phyloP scores from a whole-genome alignment of 2,329 filamentous ascomycete species.

The Orbilia javanica region DNA sequence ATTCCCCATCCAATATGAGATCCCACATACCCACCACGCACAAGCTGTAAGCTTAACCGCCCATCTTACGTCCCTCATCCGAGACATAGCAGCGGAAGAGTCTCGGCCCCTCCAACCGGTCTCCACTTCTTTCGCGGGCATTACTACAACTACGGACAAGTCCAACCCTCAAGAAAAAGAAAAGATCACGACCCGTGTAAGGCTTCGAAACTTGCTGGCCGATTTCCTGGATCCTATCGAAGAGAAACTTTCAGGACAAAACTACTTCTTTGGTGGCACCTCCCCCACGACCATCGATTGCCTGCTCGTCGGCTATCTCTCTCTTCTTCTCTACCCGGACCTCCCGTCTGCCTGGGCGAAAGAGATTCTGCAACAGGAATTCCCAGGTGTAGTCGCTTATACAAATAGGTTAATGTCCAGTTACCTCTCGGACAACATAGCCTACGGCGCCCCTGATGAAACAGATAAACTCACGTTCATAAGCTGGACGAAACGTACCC shows the following conservation, averaged over 20 bases:
- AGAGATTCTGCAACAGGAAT: constrained; percentile 70
- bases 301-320: constrained; percentile 82
- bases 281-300: constrained; percentile 79
- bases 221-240: constrained; percentile 79
- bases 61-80: constrained; percentile 73
- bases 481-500: constrained; percentile 15
- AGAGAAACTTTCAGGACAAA: constrained; percentile 70
- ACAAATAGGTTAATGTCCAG: constrained; percentile 64
- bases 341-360: constrained; percentile 75
- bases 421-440: neutral
- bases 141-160: constrained; percentile 28
- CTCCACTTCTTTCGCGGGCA: constrained; percentile 36
- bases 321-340: constrained; percentile 76
- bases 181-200: constrained; percentile 61
- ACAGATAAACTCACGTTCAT: constrained; percentile 23
- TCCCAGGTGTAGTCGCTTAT: constrained; percentile 67
- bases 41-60: constrained; percentile 78
- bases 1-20: constrained; percentile 88
- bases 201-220: constrained; percentile 77
- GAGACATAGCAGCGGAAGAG: constrained; percentile 69
- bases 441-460: neutral
- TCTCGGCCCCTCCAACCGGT: constrained; percentile 59
- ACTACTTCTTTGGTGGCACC: constrained; percentile 70
- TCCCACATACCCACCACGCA: constrained; percentile 79
- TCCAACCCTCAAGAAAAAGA: constrained; percentile 63